Evolutionary conservation across 345 rosid species (phyloP).

Genomic region (Salix udensis): DNA sequence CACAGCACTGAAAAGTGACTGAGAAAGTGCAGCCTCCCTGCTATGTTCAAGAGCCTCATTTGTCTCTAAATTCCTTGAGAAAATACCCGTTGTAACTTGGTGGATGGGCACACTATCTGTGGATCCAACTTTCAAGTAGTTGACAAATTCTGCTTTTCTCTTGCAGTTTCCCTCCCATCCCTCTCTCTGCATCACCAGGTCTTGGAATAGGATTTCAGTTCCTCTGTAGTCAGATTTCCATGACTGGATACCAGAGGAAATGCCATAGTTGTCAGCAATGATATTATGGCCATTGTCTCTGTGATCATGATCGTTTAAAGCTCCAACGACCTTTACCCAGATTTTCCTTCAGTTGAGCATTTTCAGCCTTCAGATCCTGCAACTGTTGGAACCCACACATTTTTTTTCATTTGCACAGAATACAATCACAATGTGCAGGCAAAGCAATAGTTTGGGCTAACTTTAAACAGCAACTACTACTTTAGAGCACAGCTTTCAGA

Average conservation of each 20-base stretch:
- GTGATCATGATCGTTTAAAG: constrained; percentile 25
- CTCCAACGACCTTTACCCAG: constrained; percentile 31
- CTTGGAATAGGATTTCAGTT: constrained; percentile 8
- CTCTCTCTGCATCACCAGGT: constrained; percentile 20
- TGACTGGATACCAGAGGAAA: constrained; percentile 10
- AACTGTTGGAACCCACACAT: constrained; percentile 34
- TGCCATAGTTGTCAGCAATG: constrained; percentile 19
- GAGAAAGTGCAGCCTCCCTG: constrained; percentile 49
- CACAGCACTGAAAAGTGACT: constrained; percentile 55
- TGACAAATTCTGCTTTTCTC: constrained; percentile 14
- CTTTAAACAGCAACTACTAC: too few species aligned
- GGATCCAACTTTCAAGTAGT: constrained; percentile 13
- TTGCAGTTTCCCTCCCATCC: constrained; percentile 17
- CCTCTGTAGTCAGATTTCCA: constrained; percentile 26
- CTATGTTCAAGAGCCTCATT: constrained; percentile 28
- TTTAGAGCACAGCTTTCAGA: too few species aligned
- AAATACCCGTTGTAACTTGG: constrained; percentile 18
- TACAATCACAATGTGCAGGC: neutral
- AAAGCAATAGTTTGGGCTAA: neutral
- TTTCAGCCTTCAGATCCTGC: constrained; percentile 51
- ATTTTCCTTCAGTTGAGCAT: constrained; percentile 43
- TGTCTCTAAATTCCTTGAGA: constrained; percentile 23
- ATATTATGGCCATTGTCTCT: constrained; percentile 10
- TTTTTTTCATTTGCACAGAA: neutral
- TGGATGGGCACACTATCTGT: constrained; percentile 26